A percentile compares a stretch with the other conserved stretches of the same genome.
These are phyloP conservation scores for Bifiguratus adelaidae DNA, from an alignment of 192 early-diverging fungal species.

Conservation along the genomic window DNA sequence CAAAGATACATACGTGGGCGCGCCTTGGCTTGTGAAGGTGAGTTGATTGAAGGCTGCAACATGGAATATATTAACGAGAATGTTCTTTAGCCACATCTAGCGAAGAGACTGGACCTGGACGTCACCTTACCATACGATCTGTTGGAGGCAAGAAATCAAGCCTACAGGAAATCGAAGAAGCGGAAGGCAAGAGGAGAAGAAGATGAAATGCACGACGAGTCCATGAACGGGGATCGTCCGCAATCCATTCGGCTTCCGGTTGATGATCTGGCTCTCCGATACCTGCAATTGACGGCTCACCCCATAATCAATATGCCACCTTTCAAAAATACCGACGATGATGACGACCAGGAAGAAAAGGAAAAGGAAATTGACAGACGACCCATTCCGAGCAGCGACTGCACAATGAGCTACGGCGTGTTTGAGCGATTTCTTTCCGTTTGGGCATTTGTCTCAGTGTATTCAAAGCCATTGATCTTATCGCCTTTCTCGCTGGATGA, in stretches of 20 bases:
- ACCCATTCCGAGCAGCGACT: conserved; percentile 33
- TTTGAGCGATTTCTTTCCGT: conserved; percentile 39
- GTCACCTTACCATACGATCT: conserved; percentile 29
- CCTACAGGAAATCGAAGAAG: conserved; percentile 21
- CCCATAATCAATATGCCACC: no score
- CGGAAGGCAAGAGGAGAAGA: conserved; percentile 14
- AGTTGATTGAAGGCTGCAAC: neutral
- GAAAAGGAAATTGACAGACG: no score
- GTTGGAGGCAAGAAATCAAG: conserved; percentile 20
- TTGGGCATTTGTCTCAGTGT: conserved; percentile 59
- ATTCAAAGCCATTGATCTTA: conserved; percentile 53
- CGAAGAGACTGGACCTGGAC: conserved; percentile 33
- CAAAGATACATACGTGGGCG: conserved; percentile 57
- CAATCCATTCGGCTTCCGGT: conserved; percentile 60
- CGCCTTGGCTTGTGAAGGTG: conserved; percentile 65
- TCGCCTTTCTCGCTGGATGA: conserved; percentile 68
- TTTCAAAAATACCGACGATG: no score
- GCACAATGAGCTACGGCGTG: conserved; percentile 28
- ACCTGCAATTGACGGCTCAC: no score
- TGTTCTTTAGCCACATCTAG: conserved; percentile 23
- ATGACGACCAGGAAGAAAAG: no score
- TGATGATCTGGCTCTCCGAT: conserved; percentile 75
- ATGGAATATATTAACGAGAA: neutral
- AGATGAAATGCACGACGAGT: conserved; percentile 17
- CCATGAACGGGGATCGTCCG: conserved; percentile 18